Evolutionary conservation across 169 alveolate species (phyloP).

Genomic region (Babesia bigemina): DNA sequence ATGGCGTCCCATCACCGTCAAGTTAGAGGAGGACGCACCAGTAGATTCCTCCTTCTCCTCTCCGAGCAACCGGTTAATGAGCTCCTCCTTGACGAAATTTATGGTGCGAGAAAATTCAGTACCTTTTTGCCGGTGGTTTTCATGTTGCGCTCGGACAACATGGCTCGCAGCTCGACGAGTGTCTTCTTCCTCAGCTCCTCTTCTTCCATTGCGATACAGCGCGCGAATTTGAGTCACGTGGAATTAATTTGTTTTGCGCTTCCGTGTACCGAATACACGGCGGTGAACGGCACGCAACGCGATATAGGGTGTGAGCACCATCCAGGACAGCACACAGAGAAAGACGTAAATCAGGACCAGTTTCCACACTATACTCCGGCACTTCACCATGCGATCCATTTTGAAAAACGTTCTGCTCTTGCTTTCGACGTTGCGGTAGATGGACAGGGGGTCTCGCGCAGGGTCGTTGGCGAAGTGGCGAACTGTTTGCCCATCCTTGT

Average conservation of each 20-base stretch:
- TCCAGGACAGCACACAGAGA: conserved; percentile 25
- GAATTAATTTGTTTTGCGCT: background rate
- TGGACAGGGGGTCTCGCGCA: conserved; percentile 12
- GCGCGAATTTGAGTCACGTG: background rate
- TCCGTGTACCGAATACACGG: background rate
- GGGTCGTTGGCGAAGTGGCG: conserved; percentile 1
- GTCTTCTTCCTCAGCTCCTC: conserved; percentile 43
- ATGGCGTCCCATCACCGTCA: conserved; percentile 1
- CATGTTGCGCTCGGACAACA: conserved; percentile 26
- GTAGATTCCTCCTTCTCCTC: background rate
- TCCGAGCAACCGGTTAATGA: conserved; percentile 13
- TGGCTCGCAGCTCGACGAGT: conserved; percentile 50
- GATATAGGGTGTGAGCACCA: conserved; percentile 47
- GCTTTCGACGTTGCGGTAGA: background rate
- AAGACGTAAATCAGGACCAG: background rate
- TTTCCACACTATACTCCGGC: conserved; percentile 14
- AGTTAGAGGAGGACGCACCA: background rate
- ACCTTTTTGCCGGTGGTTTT: conserved; percentile 67
- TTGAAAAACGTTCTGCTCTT: conserved; percentile 16
- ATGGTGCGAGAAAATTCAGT: background rate
- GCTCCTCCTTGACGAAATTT: conserved; percentile 8
- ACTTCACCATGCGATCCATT: conserved; percentile 11
- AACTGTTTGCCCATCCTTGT: conserved; percentile 20
- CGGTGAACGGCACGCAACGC: background rate
- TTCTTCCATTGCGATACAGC: conserved; percentile 37